These are phyloP conservation scores for Trichosporon inkin DNA, from an alignment of 1,284 basidiomycete species.

Conservation along the genomic window DNA sequence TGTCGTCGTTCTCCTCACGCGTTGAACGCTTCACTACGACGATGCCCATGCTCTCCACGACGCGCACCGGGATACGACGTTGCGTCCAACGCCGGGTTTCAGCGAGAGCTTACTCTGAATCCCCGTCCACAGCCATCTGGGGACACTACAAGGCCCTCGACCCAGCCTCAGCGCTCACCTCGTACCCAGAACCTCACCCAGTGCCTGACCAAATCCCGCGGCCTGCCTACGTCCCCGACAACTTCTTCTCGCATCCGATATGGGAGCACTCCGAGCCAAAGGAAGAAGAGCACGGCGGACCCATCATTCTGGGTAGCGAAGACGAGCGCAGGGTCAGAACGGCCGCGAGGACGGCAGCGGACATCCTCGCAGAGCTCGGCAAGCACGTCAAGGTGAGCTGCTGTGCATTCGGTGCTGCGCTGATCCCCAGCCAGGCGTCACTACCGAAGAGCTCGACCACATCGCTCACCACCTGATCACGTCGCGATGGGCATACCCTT, in stretches of 20 bases:
- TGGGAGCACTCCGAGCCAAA: constrained; percentile 52
- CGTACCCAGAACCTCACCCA: constrained; percentile 49
- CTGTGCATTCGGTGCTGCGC: background rate
- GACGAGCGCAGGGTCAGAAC: constrained; percentile 60
- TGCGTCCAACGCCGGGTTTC: no score
- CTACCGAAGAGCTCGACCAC: constrained; percentile 68
- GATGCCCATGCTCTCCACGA: background rate
- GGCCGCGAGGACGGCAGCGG: constrained; percentile 61
- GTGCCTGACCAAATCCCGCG: constrained; percentile 61
- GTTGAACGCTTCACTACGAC: background rate
- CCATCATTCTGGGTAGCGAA: constrained; percentile 58
- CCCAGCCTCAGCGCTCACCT: constrained; percentile 29
- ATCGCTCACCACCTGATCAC: constrained; percentile 68
- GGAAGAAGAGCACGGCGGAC: constrained; percentile 39
- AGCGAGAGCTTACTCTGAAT: no score
- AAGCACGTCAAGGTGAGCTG: constrained; percentile 58
- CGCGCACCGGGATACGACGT: background rate
- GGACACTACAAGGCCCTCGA: constrained; percentile 26
- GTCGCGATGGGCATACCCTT: constrained; percentile 72
- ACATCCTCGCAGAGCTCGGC: constrained; percentile 60
- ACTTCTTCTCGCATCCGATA: constrained; percentile 41
- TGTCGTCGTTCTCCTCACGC: background rate
- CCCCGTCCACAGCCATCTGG: background rate
- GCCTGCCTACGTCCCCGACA: constrained; percentile 60
- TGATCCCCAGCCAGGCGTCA: constrained; percentile 63